A percentile compares a stretch with the other conserved stretches of the same genome.
phyloP scores from a whole-genome alignment of 2,329 filamentous ascomycete species.

The Berkeleyomyces rouxiae region DNA sequence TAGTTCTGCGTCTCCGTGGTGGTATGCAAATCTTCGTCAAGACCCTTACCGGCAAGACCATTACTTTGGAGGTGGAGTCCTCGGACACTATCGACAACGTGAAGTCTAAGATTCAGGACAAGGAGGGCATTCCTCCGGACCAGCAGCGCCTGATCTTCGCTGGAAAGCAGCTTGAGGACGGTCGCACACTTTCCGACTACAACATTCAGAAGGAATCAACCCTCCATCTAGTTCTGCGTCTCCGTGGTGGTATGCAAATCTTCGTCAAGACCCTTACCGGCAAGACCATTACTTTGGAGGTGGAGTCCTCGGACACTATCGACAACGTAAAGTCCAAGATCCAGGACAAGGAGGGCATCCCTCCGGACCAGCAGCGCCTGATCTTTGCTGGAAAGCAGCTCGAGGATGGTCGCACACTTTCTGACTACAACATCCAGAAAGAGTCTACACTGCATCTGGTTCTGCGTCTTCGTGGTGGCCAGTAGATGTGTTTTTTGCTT shows the following conservation, averaged over 20 bases:
- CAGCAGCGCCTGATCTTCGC: conserved; percentile 94
- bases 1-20: conserved; percentile 55
- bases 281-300: conserved; percentile 88
- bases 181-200: conserved; percentile 70
- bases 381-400: conserved; percentile 92
- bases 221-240: conserved; percentile 70
- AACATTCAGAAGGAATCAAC: conserved; percentile 92
- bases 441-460: conserved; percentile 70
- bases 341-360: conserved; percentile 83
- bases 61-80: conserved; percentile 78
- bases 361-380: conserved; percentile 82
- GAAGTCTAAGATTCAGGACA: conserved; percentile 94
- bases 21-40: conserved; percentile 62
- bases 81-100: conserved; percentile 92
- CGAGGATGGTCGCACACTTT: conserved; percentile 78
- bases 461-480: conserved; percentile 60
- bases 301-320: conserved; percentile 78
- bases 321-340: conserved; percentile 94
- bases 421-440: conserved; percentile 95
- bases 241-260: conserved; percentile 80
- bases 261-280: conserved; percentile 79
- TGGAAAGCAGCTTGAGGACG: conserved; percentile 91
- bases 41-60: conserved; percentile 85
- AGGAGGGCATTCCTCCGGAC: conserved; percentile 91
- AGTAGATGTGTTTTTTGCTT: conserved; percentile 8